A percentile compares a stretch with the other conserved stretches of the same genome.
Conservation (phyloP, 768 basidiomycete genomes). For the Suillus placidus region DNA sequence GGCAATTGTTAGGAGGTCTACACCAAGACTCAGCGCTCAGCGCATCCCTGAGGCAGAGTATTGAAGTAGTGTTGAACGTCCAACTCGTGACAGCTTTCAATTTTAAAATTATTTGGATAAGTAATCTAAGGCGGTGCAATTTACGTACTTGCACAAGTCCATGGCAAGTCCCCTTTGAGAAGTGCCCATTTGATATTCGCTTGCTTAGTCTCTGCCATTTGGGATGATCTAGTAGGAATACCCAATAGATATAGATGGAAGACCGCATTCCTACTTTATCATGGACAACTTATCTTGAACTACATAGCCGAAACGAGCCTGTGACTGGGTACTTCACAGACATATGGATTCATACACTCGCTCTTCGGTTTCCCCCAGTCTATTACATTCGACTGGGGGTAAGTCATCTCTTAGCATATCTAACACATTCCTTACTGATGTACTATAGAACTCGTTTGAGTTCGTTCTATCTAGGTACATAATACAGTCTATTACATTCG, state of each 20-base stretch:
- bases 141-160: background rate
- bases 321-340: background rate
- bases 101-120: background rate
- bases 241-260: background rate
- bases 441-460: no score
- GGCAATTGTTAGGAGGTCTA: background rate
- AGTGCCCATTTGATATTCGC: background rate
- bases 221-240: no score
- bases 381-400: no score
- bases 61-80: no score
- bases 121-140: background rate
- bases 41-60: background rate
- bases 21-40: background rate
- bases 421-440: no score
- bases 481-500: no score
- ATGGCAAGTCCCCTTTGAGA: background rate
- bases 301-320: background rate
- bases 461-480: no score
- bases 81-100: background rate
- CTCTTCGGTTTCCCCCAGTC: no score
- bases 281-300: background rate
- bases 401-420: no score
- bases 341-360: background rate
- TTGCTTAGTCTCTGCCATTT: background rate
- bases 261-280: background rate